Conservation (phyloP, 805 yeast genomes). For the Suhomyces prunicola region DNA sequence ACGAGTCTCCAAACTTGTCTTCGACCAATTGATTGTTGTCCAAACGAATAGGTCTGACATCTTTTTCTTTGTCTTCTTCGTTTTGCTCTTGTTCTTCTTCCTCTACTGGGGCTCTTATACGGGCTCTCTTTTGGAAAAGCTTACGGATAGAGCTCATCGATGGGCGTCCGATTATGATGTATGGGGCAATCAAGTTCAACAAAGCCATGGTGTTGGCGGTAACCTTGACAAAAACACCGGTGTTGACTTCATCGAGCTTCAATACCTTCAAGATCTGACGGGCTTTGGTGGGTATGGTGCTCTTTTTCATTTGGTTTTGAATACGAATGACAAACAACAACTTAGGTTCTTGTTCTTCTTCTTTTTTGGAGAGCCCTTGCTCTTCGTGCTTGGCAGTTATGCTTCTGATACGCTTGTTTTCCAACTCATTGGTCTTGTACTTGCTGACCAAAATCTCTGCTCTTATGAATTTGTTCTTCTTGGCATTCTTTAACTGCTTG, state of each 20-base stretch:
- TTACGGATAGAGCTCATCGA: constrained; percentile 70
- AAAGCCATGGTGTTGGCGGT: constrained; percentile 59
- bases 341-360: constrained; percentile 30
- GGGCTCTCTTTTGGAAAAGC: constrained; percentile 74
- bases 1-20: constrained; percentile 55
- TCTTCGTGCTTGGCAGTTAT: constrained; percentile 50
- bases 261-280: constrained; percentile 56
- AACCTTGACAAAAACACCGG: constrained; percentile 69
- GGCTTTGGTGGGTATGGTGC: constrained; percentile 64
- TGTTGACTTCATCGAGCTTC: constrained; percentile 56
- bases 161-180: constrained; percentile 70
- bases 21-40: constrained; percentile 76
- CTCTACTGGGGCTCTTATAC: constrained; percentile 36
- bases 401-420: constrained; percentile 63
- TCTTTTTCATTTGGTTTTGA: constrained; percentile 56
- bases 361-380: constrained; percentile 15
- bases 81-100: constrained; percentile 16
- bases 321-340: constrained; percentile 67
- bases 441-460: constrained; percentile 72
- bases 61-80: constrained; percentile 25
- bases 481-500: constrained; percentile 38
- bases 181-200: constrained; percentile 67
- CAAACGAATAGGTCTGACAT: constrained; percentile 35
- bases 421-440: constrained; percentile 63
- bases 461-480: constrained; percentile 58